Percentiles rank a stretch among this genome's conserved stretches.
Conservation (phyloP, 345 rosid genomes). For the Nephelium lappaceum region DNA sequence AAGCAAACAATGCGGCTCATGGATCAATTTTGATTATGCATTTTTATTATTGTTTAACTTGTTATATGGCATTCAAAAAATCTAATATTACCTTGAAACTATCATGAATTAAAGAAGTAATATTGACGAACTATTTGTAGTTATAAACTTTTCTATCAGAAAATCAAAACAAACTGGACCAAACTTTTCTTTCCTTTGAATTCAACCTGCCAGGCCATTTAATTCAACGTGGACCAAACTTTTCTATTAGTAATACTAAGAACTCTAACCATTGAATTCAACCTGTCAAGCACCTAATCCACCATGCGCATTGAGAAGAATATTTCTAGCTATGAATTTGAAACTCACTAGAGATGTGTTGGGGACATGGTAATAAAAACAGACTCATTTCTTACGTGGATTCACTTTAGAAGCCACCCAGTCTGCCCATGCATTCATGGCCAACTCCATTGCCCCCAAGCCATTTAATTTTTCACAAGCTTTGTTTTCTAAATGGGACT, state of each 20-base stretch:
- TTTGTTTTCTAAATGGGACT: slow-evolving; percentile 47
- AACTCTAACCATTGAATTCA: slow-evolving; percentile 74
- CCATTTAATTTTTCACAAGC: slow-evolving; percentile 84
- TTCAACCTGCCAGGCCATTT: too few relatives aligned
- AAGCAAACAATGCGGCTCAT: too few relatives aligned
- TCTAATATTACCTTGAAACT: too few relatives aligned
- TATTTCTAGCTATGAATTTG: slow-evolving; percentile 4
- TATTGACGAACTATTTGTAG: too few relatives aligned
- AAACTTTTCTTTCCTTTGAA: neutral
- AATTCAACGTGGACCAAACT: too few relatives aligned
- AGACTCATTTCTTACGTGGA: slow-evolving; percentile 56
- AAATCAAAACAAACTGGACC: neutral
- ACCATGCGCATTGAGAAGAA: slow-evolving; percentile 61
- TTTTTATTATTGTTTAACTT: neutral
- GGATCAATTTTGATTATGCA: too few relatives aligned
- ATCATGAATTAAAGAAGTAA: too few relatives aligned
- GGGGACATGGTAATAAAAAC: slow-evolving; percentile 97
- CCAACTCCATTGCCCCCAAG: slow-evolving; percentile 82
- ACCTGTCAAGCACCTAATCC: slow-evolving; percentile 51
- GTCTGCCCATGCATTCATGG: slow-evolving; percentile 91
- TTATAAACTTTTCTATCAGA: neutral
- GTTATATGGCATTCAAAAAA: neutral
- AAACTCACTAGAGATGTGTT: slow-evolving; percentile 76
- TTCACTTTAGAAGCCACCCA: slow-evolving; percentile 65
- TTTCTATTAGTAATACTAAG: slow-evolving; percentile 82